Base-by-base conservation (phyloP, 2,329 filamentous ascomycete genomes). In the Aspergillus tubingensis region DNA sequence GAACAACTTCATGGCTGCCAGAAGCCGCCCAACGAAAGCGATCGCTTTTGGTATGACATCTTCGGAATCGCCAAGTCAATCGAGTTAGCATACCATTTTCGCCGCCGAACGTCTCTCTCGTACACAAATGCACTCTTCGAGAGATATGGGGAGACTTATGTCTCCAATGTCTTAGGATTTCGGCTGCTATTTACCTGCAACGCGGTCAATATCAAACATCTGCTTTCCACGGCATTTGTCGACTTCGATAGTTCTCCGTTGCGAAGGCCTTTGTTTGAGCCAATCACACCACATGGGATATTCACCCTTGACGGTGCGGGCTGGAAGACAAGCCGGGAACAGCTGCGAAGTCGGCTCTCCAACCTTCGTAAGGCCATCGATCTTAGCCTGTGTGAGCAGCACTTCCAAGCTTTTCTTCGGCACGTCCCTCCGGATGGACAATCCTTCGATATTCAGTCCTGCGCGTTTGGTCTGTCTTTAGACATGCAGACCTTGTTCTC, bases 211-310 rank as follows among this genome's bases (percentile, higher is more conserved):
- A 64, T 51, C 11, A 62, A 59, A 19, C 62, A 60, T 19, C 27
- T 64, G 3, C 30, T 62, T 3, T 62, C 54, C 21, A 58, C 48
- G 8, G 49, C 30, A 8, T 64, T 64, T 32, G 17, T 21, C 27
- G 57, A 64, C 27, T 64, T 58, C 7, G 62, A 64, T 44, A 60
- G 57, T 10, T 60, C 62, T 13, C 41, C 54, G 3, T 15, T 60
- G n/a, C 53, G 60, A 17, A 55, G 47, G n/a, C 62, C 49, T 5
- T 11, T 64, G 30, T 60, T 64, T 36, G 11, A 52, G 15, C 51
- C 60, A 8, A 60, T 64, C 23, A 64, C 62, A 4, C 62, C 62
- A 17, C 54, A 62, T 55, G 62, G 62, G 0, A 64, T 64, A 25
- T 62, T 62, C n/a, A 60, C 60, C 13, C 49, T 60, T 3, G 62